A percentile compares a stretch with the other conserved stretches of the same genome.
Conservation (phyloP, 2,329 filamentous ascomycete species). For the Curvularia lunata region DNA sequence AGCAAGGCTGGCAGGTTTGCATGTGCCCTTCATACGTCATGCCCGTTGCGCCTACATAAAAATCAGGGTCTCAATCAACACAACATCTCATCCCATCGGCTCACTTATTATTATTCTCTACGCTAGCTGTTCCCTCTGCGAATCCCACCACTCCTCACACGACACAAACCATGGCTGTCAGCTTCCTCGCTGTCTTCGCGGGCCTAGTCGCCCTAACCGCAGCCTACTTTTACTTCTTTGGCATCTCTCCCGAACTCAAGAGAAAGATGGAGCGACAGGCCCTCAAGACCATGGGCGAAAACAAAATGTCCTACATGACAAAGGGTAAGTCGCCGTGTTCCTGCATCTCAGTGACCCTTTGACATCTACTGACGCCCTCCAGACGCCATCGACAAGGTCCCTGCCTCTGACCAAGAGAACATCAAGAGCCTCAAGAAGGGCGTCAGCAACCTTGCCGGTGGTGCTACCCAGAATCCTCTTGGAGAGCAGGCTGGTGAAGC, state of each 20-base stretch:
- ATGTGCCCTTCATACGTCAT: slow-evolving; percentile 27
- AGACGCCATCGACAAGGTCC: slow-evolving; percentile 50
- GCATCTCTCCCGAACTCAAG: slow-evolving; percentile 56
- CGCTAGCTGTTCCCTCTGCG: slow-evolving; percentile 4
- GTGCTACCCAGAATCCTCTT: slow-evolving; percentile 44
- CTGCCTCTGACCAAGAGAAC: slow-evolving; percentile 48
- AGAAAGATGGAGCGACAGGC: slow-evolving; percentile 55
- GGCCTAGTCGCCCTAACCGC: slow-evolving; percentile 40
- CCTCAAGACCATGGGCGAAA: slow-evolving; percentile 60
- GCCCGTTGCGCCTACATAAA: slow-evolving; percentile 19
- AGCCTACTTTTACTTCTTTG: slow-evolving; percentile 56
- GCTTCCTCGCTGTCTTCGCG: slow-evolving; percentile 42
- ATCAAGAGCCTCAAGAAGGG: slow-evolving; percentile 48
- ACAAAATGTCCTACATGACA: slow-evolving; percentile 54
- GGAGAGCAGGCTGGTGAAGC: slow-evolving; percentile 48
- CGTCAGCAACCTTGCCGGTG: slow-evolving; percentile 45
- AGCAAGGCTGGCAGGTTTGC: slow-evolving; percentile 19
- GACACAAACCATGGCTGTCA: slow-evolving; percentile 35
- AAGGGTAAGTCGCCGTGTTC: slow-evolving; percentile 38
- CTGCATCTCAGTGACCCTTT: not conserved
- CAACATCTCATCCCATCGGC: slow-evolving; percentile 7
- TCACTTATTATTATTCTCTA: slow-evolving; percentile 6
- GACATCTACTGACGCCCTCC: slow-evolving; percentile 16
- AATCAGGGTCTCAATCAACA: slow-evolving; percentile 16
- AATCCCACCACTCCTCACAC: slow-evolving; percentile 3